phyloP scores from a whole-genome alignment of 2,329 filamentous ascomycete species.

The Aspergillaceae sp. region DNA sequence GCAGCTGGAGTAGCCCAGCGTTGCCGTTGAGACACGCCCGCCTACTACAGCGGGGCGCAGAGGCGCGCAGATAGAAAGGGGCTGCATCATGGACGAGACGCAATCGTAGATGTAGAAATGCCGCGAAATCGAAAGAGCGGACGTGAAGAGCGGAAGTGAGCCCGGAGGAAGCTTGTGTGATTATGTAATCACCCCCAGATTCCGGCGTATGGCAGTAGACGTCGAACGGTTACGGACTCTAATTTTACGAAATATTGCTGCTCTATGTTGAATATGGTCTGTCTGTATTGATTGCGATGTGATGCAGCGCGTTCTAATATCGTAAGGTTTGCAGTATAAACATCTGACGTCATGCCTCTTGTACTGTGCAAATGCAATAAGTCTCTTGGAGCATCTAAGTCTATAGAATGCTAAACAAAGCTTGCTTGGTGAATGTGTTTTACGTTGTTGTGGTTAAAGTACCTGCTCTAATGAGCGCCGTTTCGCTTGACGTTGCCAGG shows the following conservation, averaged over 20 bases:
- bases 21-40: constrained; percentile 17
- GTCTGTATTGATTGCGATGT: background rate
- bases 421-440: too few relatives aligned
- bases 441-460: constrained; percentile 28
- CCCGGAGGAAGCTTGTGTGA: too few relatives aligned
- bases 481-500: constrained; percentile 22
- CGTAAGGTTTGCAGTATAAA: background rate
- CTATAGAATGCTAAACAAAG: too few relatives aligned
- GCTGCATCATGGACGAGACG: constrained; percentile 15
- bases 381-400: too few relatives aligned
- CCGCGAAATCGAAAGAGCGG: background rate
- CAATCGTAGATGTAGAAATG: background rate
- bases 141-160: too few relatives aligned
- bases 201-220: background rate
- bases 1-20: constrained; percentile 16
- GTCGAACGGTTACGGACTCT: background rate
- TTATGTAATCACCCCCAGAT: too few relatives aligned
- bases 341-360: background rate
- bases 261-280: too few relatives aligned
- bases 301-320: too few relatives aligned
- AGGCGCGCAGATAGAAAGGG: constrained; percentile 21
- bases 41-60: constrained; percentile 25
- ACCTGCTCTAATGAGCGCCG: constrained; percentile 43
- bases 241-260: background rate
- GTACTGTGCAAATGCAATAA: background rate